A percentile compares a stretch with the other conserved stretches of the same genome.
These are phyloP conservation scores for Cercospora janseana DNA, from an alignment of 2,329 filamentous ascomycete species.

Conservation along the genomic window DNA sequence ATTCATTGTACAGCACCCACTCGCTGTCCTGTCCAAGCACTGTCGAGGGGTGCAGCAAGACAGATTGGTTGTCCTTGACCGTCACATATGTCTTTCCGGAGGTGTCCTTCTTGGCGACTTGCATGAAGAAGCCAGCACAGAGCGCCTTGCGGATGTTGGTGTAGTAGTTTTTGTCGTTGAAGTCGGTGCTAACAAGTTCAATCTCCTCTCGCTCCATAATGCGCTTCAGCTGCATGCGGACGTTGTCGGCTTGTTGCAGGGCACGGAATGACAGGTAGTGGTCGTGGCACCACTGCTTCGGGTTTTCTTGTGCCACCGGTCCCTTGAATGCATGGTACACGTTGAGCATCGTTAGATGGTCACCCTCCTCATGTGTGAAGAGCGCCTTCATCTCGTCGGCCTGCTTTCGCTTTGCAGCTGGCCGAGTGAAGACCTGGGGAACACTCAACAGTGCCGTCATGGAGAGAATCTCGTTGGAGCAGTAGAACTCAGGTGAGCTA, in stretches of 20 bases:
- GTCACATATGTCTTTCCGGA: conserved; percentile 89
- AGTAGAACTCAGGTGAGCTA: conserved; percentile 95
- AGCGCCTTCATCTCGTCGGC: conserved; percentile 97
- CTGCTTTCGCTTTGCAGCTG: conserved; percentile 77
- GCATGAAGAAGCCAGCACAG: conserved; percentile 98
- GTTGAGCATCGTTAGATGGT: conserved; percentile 94
- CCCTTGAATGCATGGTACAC: conserved; percentile 97
- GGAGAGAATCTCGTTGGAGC: conserved; percentile 96
- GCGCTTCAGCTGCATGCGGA: conserved; percentile 83
- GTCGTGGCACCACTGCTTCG: conserved; percentile 92
- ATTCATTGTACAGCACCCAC: conserved; percentile 98
- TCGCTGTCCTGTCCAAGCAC: conserved; percentile 85
- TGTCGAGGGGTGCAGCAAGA: conserved; percentile 89
- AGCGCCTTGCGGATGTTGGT: conserved; percentile 92
- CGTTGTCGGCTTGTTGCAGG: conserved; percentile 88
- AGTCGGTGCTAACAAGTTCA: conserved; percentile 82
- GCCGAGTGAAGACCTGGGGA: conserved; percentile 88
- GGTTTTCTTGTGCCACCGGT: conserved; percentile 65
- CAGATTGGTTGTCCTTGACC: conserved; percentile 93
- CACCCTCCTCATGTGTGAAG: conserved; percentile 89
- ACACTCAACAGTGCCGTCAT: conserved; percentile 92
- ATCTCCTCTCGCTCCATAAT: conserved; percentile 94
- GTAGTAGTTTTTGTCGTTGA: conserved; percentile 96
- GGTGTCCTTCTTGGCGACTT: conserved; percentile 90
- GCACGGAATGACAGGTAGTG: conserved; percentile 91